These are phyloP conservation scores for Xylariaceae sp. DNA, from an alignment of 2,329 filamentous ascomycete genomes.

Conservation along the genomic window DNA sequence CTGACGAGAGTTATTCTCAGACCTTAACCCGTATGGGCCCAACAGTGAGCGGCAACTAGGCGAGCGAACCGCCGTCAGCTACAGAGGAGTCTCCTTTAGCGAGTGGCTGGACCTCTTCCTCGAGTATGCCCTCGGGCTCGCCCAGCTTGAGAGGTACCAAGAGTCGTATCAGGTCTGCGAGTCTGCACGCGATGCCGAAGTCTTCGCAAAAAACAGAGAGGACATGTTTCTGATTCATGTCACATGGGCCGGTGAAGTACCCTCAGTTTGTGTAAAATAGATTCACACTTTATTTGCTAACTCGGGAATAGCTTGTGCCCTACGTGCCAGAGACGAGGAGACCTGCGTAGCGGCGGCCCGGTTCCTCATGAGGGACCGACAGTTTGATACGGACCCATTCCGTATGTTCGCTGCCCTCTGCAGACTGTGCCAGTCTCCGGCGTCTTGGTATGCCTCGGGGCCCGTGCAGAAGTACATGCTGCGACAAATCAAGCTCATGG, in stretches of 20 bases:
- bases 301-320: slow-evolving; percentile 59
- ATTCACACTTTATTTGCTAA: slow-evolving; percentile 11
- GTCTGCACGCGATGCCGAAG: slow-evolving; percentile 70
- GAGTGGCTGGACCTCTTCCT: slow-evolving; percentile 88
- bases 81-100: slow-evolving; percentile 71
- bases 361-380: slow-evolving; percentile 78
- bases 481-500: slow-evolving; percentile 85
- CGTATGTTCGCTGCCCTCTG: slow-evolving; percentile 77
- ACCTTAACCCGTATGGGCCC: slow-evolving; percentile 31
- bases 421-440: slow-evolving; percentile 65
- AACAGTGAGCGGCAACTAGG: slow-evolving; percentile 28
- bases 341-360: slow-evolving; percentile 67
- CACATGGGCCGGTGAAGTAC: slow-evolving; percentile 62
- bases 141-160: slow-evolving; percentile 58
- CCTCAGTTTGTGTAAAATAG: not conserved
- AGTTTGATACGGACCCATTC: slow-evolving; percentile 75
- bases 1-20: slow-evolving; percentile 21
- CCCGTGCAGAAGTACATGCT: slow-evolving; percentile 87
- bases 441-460: slow-evolving; percentile 71
- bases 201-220: slow-evolving; percentile 68
- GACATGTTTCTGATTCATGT: slow-evolving; percentile 69
- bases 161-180: slow-evolving; percentile 78
- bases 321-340: slow-evolving; percentile 75
- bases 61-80: slow-evolving; percentile 31
- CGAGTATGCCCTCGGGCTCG: slow-evolving; percentile 75